Evolutionary conservation across 129 eudicot species (phyloP).

Genomic region (Chrysanthemum seticuspe): DNA sequence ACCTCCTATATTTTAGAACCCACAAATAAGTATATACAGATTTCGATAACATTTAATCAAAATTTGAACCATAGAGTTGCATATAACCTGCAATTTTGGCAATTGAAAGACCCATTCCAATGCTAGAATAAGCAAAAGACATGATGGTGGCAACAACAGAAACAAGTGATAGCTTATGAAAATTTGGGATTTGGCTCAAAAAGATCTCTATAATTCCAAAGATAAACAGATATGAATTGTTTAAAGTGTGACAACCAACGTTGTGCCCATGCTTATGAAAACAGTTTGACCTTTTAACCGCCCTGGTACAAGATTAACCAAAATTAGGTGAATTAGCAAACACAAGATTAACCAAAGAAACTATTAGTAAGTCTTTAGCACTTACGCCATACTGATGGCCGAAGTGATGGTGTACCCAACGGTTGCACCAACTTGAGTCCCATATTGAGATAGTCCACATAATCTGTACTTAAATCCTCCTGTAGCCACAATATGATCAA

Average conservation of each 20-base stretch:
- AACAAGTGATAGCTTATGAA: constrained; percentile 69
- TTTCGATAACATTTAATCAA: not conserved
- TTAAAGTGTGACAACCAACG: constrained; percentile 36
- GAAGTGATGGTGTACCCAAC: constrained; percentile 84
- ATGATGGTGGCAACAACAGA: constrained; percentile 77
- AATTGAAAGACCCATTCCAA: constrained; percentile 75
- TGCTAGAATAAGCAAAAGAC: constrained; percentile 71
- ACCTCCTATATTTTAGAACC: constrained; percentile 30
- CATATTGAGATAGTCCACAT: constrained; percentile 77
- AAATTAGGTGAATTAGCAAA: not conserved
- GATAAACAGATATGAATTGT: constrained; percentile 43
- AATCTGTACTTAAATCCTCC: constrained; percentile 67
- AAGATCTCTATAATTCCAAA: constrained; percentile 56
- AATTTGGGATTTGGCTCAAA: constrained; percentile 74
- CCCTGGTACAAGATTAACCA: constrained; percentile 39
- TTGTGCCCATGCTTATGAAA: constrained; percentile 59
- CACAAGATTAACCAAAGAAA: not conserved
- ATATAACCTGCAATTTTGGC: constrained; percentile 47
- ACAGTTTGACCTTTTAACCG: constrained; percentile 66
- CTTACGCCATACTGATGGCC: constrained; percentile 83
- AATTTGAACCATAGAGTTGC: not conserved
- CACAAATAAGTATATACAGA: not conserved
- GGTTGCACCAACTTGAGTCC: constrained; percentile 64
- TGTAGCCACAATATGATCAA: constrained; percentile 30
- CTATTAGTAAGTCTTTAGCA: not conserved